Base-by-base conservation (phyloP, 805 yeast genomes). In the Barnettozyma pratensis region DNA sequence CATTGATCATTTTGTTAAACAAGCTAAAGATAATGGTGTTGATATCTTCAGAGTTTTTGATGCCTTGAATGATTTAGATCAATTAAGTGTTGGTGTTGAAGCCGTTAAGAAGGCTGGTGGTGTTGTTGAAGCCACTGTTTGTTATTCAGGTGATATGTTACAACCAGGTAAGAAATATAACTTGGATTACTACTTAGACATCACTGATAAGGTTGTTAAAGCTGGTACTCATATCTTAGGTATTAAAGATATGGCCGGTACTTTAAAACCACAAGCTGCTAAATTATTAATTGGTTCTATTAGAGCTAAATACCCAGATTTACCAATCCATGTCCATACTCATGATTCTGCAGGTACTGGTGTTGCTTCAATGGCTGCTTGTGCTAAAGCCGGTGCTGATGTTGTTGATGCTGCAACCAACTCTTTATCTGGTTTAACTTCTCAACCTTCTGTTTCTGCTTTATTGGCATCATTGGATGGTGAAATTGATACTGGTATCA, bases 311-410 rank as follows among this genome's bases (percentile, higher is more conserved):
- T 88, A 87, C 71, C 99, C 99, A 50, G 81, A 88, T 63, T 76
- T 94, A 65, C 97, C 98, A 59, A 94, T 94, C 65, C 99, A 94
- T 67, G 97, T 94, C 41, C 99, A 94, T 73, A 91, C 98, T 35
- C 99, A 94, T 72, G 99, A 94, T 72, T 91, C 98, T 54, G 99
- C 99, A 36, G 99, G 99, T 74, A 94, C 99, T 48, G 99, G 96
- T 71, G 97, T 94, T 56, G 92, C 97, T 41, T 85, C 96, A 34
- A 91, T 92, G 94, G 85, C 85, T 61, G 96, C 94, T 4, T 85
- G 91, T 68, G 97, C 97, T 19, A 68, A 75, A 59, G 96, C 97
- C 37, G 99, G 99, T 63, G 99, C 98, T 37, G 99, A 94, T 74
- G 95, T 87, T 50, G 98, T 94, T 59, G 99, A 94, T 68, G 95